Percentiles rank a stretch among this genome's conserved stretches.
Evolutionary conservation across 352 stramenopile genomes (phyloP).

Genomic region (Salisapilia sapeloensis): DNA sequence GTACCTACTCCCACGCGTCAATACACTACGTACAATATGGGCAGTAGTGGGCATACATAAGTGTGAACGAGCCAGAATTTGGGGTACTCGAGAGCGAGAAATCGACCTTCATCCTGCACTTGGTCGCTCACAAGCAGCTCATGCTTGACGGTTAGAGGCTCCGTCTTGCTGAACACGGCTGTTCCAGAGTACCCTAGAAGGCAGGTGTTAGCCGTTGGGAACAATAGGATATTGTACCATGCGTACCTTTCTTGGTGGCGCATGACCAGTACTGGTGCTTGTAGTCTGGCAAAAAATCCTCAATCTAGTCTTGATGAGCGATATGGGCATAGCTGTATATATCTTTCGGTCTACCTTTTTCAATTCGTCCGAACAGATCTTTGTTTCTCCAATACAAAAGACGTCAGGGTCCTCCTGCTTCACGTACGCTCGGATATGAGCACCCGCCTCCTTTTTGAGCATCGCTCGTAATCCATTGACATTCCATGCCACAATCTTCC

Average conservation of each 20-base stretch:
- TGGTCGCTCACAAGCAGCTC: conserved; percentile 33
- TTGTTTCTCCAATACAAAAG: conserved; percentile 74
- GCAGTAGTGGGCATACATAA: conserved; percentile 15
- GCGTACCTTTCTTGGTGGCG: conserved; percentile 38
- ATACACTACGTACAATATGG: background rate
- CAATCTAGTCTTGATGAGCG: conserved; percentile 15
- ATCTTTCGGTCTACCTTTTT: conserved; percentile 26
- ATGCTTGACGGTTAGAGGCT: conserved; percentile 51
- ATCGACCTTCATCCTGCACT: conserved; percentile 56
- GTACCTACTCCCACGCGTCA: conserved; percentile 9
- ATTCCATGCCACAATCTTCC: conserved; percentile 66
- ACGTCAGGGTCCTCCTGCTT: conserved; percentile 65
- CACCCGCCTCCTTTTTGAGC: conserved; percentile 44
- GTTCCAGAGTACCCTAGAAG: conserved; percentile 44
- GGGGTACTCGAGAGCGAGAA: conserved; percentile 56
- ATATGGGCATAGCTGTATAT: background rate
- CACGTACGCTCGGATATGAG: conserved; percentile 57
- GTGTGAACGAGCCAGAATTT: conserved; percentile 76
- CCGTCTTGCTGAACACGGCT: conserved; percentile 49
- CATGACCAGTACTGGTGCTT: conserved; percentile 65
- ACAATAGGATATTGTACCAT: background rate
- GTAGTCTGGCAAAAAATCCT: conserved; percentile 59
- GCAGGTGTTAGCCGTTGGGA: background rate
- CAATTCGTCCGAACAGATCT: conserved; percentile 57
- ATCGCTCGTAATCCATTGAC: conserved; percentile 69